Conservation (phyloP, 768 basidiomycete species). For the Chalciporus chontae region DNA sequence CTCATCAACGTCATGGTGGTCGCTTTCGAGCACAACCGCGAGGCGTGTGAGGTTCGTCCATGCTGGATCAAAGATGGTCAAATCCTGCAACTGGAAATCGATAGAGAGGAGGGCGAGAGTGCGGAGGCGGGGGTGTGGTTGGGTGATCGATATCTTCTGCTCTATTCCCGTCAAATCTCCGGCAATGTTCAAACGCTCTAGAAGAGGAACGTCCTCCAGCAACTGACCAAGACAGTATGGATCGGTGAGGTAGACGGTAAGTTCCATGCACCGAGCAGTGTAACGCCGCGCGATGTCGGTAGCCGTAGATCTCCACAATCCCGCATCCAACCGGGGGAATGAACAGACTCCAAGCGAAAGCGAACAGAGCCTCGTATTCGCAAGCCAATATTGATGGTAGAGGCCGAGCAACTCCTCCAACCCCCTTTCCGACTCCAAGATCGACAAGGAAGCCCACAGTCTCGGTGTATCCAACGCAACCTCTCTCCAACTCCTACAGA, state of each 20-base stretch:
- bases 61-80: slow-evolving; percentile 10
- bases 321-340: slow-evolving; percentile 1
- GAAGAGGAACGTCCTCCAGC: slow-evolving; percentile 15
- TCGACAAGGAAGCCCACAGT: slow-evolving; percentile 44
- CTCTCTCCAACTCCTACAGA: slow-evolving; percentile 42
- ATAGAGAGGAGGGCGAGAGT: slow-evolving; percentile 11
- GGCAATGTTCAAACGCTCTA: slow-evolving; percentile 14
- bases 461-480: slow-evolving; percentile 38
- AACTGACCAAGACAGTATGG: slow-evolving; percentile 5
- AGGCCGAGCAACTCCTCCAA: slow-evolving; percentile 6
- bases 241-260: slow-evolving; percentile 10
- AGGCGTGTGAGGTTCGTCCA: slow-evolving; percentile 16
- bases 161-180: neutral
- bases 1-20: neutral
- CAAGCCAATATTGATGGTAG: slow-evolving; percentile 16
- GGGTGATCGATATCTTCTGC: slow-evolving; percentile 8
- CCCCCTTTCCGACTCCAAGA: slow-evolving; percentile 1
- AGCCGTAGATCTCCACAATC: slow-evolving; percentile 17
- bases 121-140: slow-evolving; percentile 1
- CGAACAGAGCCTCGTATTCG: slow-evolving; percentile 15
- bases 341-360: slow-evolving; percentile 20
- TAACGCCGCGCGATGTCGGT: slow-evolving; percentile 20
- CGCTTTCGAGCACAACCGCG: neutral
- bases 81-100: neutral
- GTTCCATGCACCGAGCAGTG: slow-evolving; percentile 5